These are phyloP conservation scores for Dioscorea cayenensis DNA, from an alignment of 116 monocot genomes.

Conservation along the genomic window DNA sequence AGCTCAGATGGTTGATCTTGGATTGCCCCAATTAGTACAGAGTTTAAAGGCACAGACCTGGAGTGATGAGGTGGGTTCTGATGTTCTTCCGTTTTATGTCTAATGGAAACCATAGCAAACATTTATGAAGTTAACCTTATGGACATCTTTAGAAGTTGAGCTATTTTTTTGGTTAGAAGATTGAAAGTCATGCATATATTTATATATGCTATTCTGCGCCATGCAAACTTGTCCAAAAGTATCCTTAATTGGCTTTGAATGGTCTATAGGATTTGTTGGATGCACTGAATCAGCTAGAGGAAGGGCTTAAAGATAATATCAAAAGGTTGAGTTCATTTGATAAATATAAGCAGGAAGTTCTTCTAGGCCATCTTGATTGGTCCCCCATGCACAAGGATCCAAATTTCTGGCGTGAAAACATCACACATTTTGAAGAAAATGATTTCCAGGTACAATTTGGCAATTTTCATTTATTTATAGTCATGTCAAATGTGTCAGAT, in stretches of 20 bases:
- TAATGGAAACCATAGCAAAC: not conserved
- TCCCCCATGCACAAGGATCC: slow-evolving; percentile 94
- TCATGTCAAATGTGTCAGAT: no score
- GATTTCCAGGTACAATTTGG: slow-evolving; percentile 73
- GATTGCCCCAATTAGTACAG: slow-evolving; percentile 82
- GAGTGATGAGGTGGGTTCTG: slow-evolving; percentile 79
- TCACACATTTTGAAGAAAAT: slow-evolving; percentile 82
- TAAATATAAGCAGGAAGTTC: slow-evolving; percentile 87
- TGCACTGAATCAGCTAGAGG: slow-evolving; percentile 68
- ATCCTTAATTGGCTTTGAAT: not conserved
- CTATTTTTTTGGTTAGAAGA: not conserved
- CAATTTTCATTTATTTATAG: not conserved
- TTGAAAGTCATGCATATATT: not conserved
- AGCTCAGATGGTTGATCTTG: slow-evolving; percentile 88
- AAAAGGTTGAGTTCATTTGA: slow-evolving; percentile 86
- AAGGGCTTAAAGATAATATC: slow-evolving; percentile 74
- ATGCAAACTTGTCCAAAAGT: not conserved
- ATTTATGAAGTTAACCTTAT: not conserved
- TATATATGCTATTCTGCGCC: no score
- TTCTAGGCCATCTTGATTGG: slow-evolving; percentile 91
- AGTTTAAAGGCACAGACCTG: slow-evolving; percentile 85
- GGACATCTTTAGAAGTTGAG: not conserved
- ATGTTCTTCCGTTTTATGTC: not conserved
- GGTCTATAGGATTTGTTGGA: slow-evolving; percentile 67
- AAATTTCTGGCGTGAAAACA: slow-evolving; percentile 90